Base-by-base conservation (phyloP, 768 basidiomycete species). In the Boletellus ananas region DNA sequence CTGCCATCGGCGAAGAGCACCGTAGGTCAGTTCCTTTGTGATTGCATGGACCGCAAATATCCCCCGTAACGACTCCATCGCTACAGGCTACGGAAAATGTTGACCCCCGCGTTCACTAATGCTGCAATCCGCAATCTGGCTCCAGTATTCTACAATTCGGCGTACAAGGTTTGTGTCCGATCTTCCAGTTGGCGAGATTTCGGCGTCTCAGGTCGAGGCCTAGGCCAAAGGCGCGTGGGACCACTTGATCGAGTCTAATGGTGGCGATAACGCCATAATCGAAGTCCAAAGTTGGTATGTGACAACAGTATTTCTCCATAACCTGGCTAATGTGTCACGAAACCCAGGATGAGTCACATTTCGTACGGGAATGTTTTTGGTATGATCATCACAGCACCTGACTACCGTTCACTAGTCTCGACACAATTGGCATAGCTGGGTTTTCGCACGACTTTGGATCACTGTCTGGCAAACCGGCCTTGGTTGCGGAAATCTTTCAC, bases 221-320 rank as follows among this genome's bases (percentile, higher is more conserved):
- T 34, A 72, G 68, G 58, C 61, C 14, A 70, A 68, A 50, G 51
- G 40, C 0, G 54, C 41, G n/a, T 72, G 70, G 71, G 66, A 70
- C 18, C 52, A 56, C 21, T 31, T 60, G 13, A 25, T 70, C 20
- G 57, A 61, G 39, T 45, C 58, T 21, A 52, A 14, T 13, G 52
- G 59, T 7, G 69, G 61, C 3, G 64, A 25, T 6, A 25, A 70
- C 17, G 63, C 62, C 5, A 34, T 69, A 6, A 74, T 80, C 29
- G 76, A 80, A 41, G 74, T 79, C 14, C 75, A 79, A 51, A 62
- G 61, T 43, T 79, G 78, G 76, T 75, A 45, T 7, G 67, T 50
- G n/a, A 33, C 5, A 4, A n/a, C 23, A 34, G 3, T 29, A 6
- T 7, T n/a, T 12, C 21, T 36, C 18, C 1, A 5, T 25, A 25